Base-by-base conservation (phyloP, 1,284 basidiomycete genomes). In the Tausonia pullulans region DNA sequence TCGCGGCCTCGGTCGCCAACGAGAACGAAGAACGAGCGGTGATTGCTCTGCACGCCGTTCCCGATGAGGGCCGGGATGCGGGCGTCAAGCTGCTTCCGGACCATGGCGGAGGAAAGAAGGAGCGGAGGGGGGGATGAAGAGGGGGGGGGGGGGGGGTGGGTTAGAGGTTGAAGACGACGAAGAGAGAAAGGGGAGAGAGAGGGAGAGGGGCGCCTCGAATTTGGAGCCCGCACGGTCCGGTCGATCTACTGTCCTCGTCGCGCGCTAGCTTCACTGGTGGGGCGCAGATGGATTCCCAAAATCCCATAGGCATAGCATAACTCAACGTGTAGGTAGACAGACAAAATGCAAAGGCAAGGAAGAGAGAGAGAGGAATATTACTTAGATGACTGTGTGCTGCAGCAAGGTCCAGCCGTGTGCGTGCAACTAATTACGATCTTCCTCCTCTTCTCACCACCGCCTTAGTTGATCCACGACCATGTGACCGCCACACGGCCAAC, bases 1-100 rank as follows among this genome's bases (percentile, higher is more conserved):
- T 97, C 92, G 72, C 90, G 83, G 7, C 88, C 90, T 75, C 87
- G 90, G 80, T 98, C 95, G 49, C 96, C 96, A 39, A 98, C 92
- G 60, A 98, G 82, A 51, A 98, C 91, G 75, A 99, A 90, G 81
- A 99, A 98, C 5, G 90, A 94, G 50, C 96, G 82, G 71, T 97
- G 89, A 70, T 94, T 93, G 69, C 86, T 82, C 76, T 89, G 86
- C 74, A 96, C 92, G 83, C 91, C 91, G 78, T 94, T 95, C 71
- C 84, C 86, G 75, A 97, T 94, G 67, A 97, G 83, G 63, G 87
- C 88, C 11, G 90, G 90, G 71, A 98, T 94, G 62, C 94, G 87
- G 61, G 88, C 87, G 77, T 98, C 94, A 64, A 95, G 83, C 67
- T 79, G 78, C 68, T 79, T 79, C 65, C 78, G 54, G 39, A 58